Evolutionary conservation across 331 rosid genomes (phyloP).

Genomic region (Dryas integrifolia): DNA sequence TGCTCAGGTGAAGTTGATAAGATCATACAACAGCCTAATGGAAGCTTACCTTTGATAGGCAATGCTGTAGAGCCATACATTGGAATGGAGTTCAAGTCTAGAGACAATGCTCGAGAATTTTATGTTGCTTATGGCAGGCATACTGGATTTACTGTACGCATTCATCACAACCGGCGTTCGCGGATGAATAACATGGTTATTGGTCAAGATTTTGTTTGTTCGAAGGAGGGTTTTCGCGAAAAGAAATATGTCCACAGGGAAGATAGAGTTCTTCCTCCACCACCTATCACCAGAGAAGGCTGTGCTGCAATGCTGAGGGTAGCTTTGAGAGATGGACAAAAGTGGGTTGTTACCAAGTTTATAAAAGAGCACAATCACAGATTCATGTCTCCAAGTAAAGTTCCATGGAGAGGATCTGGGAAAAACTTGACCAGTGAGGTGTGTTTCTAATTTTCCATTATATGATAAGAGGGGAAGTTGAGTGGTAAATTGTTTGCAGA

Average conservation of each 20-base stretch:
- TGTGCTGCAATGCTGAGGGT: slow-evolving; percentile 30
- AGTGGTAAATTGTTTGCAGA: no score
- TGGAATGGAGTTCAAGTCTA: slow-evolving; percentile 22
- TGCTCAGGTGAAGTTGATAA: slow-evolving; percentile 7
- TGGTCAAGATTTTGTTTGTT: slow-evolving; percentile 32
- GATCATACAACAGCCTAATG: slow-evolving; percentile 1
- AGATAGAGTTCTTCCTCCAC: slow-evolving; percentile 35
- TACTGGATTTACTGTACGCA: slow-evolving; percentile 22
- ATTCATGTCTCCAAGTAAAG: slow-evolving; percentile 29
- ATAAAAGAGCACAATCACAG: slow-evolving; percentile 20
- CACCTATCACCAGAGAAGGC: slow-evolving; percentile 28
- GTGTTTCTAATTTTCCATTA: slow-evolving; percentile 7
- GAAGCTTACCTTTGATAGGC: slow-evolving; percentile 8
- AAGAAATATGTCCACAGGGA: slow-evolving; percentile 27
- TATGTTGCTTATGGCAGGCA: slow-evolving; percentile 27
- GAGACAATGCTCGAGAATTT: slow-evolving; percentile 23
- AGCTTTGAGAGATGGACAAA: slow-evolving; percentile 30
- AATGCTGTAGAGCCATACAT: slow-evolving; percentile 9
- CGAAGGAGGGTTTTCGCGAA: slow-evolving; percentile 29
- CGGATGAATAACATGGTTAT: slow-evolving; percentile 27
- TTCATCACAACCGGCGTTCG: slow-evolving; percentile 22
- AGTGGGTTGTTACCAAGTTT: slow-evolving; percentile 30
- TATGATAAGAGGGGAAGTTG: neutral
- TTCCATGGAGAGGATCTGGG: slow-evolving; percentile 27
- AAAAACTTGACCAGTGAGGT: slow-evolving; percentile 24